Percentiles rank a stretch among this genome's conserved stretches.
Conservation (phyloP, 805 yeast genomes). For the Lipomyces starkeyi region DNA sequence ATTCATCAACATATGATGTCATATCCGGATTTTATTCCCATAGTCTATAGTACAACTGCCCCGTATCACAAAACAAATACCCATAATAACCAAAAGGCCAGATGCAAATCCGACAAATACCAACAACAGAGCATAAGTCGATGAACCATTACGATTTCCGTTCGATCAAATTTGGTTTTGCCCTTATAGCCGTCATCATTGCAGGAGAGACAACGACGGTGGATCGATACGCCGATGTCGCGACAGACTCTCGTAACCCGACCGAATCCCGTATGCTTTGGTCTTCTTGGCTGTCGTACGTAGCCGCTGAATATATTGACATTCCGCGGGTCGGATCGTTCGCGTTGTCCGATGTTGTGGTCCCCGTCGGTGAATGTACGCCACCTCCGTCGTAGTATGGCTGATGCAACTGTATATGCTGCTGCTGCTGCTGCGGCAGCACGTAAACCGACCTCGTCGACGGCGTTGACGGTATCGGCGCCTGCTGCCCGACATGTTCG, state of each 20-base stretch:
- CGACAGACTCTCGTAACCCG: conserved; percentile 46
- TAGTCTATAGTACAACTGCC: background rate
- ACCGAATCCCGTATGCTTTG: conserved; percentile 45
- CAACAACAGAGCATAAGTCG: background rate
- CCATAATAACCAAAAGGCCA: background rate
- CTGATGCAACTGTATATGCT: background rate
- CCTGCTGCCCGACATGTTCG: conserved; percentile 16
- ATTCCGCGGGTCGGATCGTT: conserved; percentile 14
- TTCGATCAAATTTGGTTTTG: conserved; percentile 68
- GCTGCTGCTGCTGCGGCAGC: background rate
- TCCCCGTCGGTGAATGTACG: background rate
- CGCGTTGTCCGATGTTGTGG: background rate
- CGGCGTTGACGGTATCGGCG: background rate
- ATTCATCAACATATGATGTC: background rate
- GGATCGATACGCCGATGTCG: conserved; percentile 50
- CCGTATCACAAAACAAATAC: background rate
- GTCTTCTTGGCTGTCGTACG: conserved; percentile 31
- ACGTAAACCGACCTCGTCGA: background rate
- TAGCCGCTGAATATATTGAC: conserved; percentile 34
- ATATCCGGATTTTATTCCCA: background rate
- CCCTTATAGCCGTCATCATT: conserved; percentile 75
- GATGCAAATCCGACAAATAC: background rate
- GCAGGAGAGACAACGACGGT: conserved; percentile 54
- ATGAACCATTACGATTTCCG: background rate
- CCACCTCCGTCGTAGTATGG: background rate